A percentile compares a stretch with the other conserved stretches of the same genome.
Evolutionary conservation across 78 protist genomes (phyloP).

Genomic region (Andalucia godoyi): DNA sequence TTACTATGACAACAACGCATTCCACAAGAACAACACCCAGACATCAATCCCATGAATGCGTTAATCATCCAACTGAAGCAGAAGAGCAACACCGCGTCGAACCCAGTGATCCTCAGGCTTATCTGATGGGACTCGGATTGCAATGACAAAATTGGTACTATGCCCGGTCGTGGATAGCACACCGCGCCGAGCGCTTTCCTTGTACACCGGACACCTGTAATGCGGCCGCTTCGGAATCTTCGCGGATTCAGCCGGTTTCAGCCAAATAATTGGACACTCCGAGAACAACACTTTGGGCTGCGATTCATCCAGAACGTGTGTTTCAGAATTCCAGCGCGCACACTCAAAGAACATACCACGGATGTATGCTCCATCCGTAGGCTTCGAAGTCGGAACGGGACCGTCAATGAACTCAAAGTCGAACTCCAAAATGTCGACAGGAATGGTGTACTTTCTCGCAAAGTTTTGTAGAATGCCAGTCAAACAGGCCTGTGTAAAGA

Average conservation of each 20-base stretch:
- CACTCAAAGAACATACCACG: slow-evolving; percentile 36
- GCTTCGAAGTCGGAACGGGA: too few species aligned
- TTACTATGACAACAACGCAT: too few species aligned
- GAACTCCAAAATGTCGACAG: slow-evolving; percentile 44
- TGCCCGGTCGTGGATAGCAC: slow-evolving; percentile 72
- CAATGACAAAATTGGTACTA: slow-evolving; percentile 54
- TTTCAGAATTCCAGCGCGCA: slow-evolving; percentile 29
- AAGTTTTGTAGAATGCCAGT: slow-evolving; percentile 59
- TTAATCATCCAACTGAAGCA: slow-evolving; percentile 28
- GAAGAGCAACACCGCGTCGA: slow-evolving; percentile 48
- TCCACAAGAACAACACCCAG: too few species aligned
- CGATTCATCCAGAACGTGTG: slow-evolving; percentile 20
- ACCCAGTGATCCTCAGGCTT: slow-evolving; percentile 34
- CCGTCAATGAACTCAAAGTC: background rate
- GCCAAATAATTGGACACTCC: slow-evolving; percentile 34
- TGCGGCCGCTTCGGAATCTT: background rate
- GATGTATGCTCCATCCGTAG: background rate
- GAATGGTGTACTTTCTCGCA: slow-evolving; percentile 30
- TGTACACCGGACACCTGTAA: slow-evolving; percentile 65
- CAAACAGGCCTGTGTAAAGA: slow-evolving; percentile 77
- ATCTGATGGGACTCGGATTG: slow-evolving; percentile 2
- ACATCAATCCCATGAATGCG: too few species aligned
- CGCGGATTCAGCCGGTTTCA: slow-evolving; percentile 18
- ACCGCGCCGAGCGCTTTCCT: slow-evolving; percentile 57
- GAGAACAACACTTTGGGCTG: slow-evolving; percentile 27